Evolutionary conservation across 306 rosid species (phyloP).

Genomic region (Fragaria ananassa): DNA sequence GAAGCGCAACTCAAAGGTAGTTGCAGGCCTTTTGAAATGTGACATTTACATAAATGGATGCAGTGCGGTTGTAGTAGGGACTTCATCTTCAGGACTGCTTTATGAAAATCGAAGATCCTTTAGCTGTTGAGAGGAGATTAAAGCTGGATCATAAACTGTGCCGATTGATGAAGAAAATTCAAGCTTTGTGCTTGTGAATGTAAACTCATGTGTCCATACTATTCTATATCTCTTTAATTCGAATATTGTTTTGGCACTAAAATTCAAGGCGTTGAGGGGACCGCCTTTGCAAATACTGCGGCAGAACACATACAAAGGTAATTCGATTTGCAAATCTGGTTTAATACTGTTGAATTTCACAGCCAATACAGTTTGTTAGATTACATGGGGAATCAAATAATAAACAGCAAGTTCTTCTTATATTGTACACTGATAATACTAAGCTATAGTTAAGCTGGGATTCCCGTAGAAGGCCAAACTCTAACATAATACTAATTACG

Average conservation of each 20-base stretch:
- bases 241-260: too few species aligned
- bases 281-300: too few species aligned
- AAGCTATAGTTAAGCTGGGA: background rate
- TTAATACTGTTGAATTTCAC: background rate
- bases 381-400: background rate
- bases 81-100: background rate
- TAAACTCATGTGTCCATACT: background rate
- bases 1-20: background rate
- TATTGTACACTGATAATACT: background rate
- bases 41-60: background rate
- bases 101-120: background rate
- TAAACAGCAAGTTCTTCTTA: background rate
- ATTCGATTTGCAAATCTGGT: background rate
- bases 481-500: background rate
- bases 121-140: background rate
- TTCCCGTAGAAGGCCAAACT: background rate
- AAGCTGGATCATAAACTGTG: background rate
- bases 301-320: background rate
- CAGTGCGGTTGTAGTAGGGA: background rate
- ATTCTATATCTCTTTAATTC: too few species aligned
- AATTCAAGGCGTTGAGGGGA: too few species aligned
- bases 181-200: background rate
- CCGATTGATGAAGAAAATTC: background rate
- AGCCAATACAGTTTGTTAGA: conserved; percentile 14
- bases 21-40: background rate